Conservation (phyloP, 164 flowering plant species). For the Tetrastigma voinierianum region DNA sequence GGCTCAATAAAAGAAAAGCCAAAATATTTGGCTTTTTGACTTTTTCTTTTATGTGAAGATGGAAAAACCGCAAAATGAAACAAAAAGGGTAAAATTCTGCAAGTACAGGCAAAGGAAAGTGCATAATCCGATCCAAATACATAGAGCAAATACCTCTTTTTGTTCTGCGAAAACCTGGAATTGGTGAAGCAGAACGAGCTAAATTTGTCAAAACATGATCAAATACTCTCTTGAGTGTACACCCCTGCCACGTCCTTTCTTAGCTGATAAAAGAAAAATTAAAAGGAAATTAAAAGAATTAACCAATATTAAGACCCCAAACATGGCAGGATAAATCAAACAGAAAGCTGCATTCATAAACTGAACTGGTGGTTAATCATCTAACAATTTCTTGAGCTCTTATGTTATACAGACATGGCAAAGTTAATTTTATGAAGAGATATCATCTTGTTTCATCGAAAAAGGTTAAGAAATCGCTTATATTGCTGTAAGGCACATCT, state of each 20-base stretch:
- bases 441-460: neutral
- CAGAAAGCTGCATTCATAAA: neutral
- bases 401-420: neutral
- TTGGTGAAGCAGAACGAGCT: constrained; percentile 71
- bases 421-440: neutral
- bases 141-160: constrained; percentile 58
- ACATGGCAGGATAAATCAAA: neutral
- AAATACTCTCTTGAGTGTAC: constrained; percentile 56
- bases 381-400: neutral
- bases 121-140: neutral
- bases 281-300: neutral
- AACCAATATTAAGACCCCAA: neutral
- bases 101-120: too few relatives aligned
- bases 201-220: constrained; percentile 55
- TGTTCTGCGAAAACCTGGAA: constrained; percentile 74
- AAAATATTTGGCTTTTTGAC: too few relatives aligned
- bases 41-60: too few relatives aligned
- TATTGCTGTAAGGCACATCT: too few relatives aligned
- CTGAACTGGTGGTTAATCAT: neutral
- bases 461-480: too few relatives aligned
- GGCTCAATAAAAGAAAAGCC: too few relatives aligned
- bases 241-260: constrained; percentile 68
- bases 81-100: too few relatives aligned
- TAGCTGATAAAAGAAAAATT: constrained; percentile 34
- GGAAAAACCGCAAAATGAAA: too few relatives aligned